Conservation (phyloP, 164 flowering plant genomes). For the Amborella trichopoda region DNA sequence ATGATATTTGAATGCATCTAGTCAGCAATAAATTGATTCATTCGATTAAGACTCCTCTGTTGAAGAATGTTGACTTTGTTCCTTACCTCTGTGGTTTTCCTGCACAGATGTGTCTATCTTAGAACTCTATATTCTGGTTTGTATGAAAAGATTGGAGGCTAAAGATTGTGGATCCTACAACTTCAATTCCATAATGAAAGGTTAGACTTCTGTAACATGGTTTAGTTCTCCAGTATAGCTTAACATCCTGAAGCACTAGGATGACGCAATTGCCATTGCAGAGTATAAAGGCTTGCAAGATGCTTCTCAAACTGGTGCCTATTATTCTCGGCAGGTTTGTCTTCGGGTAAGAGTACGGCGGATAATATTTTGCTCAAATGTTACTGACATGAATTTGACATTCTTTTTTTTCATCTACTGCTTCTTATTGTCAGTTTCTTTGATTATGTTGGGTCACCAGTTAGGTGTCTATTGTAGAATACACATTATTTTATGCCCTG, state of each 20-base stretch:
- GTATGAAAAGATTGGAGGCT: constrained; percentile 81
- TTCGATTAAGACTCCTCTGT: too few relatives aligned
- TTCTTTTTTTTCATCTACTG: too few relatives aligned
- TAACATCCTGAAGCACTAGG: not conserved
- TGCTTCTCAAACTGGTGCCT: constrained; percentile 54
- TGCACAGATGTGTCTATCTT: constrained; percentile 77
- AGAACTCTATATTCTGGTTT: constrained; percentile 78
- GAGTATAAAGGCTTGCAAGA: constrained; percentile 77
- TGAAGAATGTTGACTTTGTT: not conserved
- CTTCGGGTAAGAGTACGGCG: constrained; percentile 62
- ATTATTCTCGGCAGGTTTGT: constrained; percentile 57
- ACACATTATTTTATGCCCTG: too few relatives aligned
- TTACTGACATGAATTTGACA: too few relatives aligned
- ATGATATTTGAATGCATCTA: too few relatives aligned
- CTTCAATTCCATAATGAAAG: constrained; percentile 87
- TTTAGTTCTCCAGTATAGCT: not conserved
- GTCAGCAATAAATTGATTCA: too few relatives aligned
- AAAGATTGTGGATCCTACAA: constrained; percentile 74
- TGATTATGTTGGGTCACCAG: too few relatives aligned
- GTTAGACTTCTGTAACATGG: constrained; percentile 16
- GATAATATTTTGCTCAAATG: too few relatives aligned
- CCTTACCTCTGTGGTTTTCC: constrained; percentile 2
- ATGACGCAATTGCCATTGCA: constrained; percentile 13
- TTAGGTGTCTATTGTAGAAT: too few relatives aligned
- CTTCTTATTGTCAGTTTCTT: too few relatives aligned